Percentiles rank a stretch among this genome's conserved stretches.
These are phyloP conservation scores for Ochetophila trinervis DNA, from an alignment of 306 rosid genomes.

Conservation along the genomic window DNA sequence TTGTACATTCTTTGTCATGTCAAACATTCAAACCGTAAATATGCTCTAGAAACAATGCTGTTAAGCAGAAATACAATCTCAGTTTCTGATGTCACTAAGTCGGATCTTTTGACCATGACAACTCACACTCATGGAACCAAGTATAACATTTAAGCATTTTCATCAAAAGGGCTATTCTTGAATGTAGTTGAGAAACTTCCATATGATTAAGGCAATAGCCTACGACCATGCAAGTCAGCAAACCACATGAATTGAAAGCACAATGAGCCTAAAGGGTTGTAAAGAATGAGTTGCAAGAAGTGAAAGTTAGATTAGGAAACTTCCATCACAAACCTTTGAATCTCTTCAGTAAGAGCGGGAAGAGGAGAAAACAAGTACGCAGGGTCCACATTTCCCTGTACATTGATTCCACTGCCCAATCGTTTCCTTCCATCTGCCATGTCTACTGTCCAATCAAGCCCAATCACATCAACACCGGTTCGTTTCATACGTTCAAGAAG, in stretches of 20 bases:
- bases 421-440: slow-evolving; percentile 92
- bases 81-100: neutral
- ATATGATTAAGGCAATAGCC: neutral
- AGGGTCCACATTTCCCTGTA: slow-evolving; percentile 98
- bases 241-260: neutral
- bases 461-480: slow-evolving; percentile 86
- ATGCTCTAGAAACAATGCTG: neutral
- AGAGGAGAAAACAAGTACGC: slow-evolving; percentile 87
- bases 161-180: no score
- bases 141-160: neutral
- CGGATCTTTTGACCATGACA: neutral
- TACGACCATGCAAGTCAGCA: neutral
- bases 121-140: neutral
- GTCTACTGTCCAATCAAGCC: slow-evolving; percentile 97
- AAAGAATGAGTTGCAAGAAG: slow-evolving; percentile 14
- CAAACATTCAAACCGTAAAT: neutral
- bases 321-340: slow-evolving; percentile 64
- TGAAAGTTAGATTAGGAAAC: slow-evolving; percentile 3
- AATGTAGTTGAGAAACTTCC: neutral
- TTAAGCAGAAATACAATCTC: neutral
- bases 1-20: no score
- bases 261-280: neutral
- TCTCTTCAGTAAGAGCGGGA: slow-evolving; percentile 74
- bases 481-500: slow-evolving; percentile 93
- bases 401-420: slow-evolving; percentile 68